Evolutionary conservation across 225 moss, liverwort and hornwort species (phyloP).

Genomic region (Pseudoscleropodium purum): DNA sequence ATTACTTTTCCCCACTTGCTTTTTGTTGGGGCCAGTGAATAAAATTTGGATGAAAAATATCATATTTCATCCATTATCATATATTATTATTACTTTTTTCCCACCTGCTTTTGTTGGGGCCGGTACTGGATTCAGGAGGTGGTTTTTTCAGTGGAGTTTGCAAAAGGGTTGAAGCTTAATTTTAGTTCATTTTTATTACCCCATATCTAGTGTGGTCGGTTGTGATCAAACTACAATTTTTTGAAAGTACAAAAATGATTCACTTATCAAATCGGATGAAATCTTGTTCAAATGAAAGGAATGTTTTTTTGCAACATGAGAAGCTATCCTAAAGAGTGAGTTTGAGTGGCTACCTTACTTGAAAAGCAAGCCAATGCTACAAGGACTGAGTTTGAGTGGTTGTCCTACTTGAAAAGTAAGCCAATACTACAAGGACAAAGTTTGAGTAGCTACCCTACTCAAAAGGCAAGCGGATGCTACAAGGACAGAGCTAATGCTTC

Average conservation of each 20-base stretch:
- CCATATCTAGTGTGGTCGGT: not conserved
- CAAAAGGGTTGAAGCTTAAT: not conserved
- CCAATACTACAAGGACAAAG: not conserved
- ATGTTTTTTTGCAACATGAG: not conserved
- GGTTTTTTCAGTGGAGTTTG: not conserved
- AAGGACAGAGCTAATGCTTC: accelerated
- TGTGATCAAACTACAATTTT: not conserved
- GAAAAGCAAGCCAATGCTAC: not conserved
- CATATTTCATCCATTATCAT: not conserved
- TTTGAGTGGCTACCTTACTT: not conserved
- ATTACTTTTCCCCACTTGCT: not conserved
- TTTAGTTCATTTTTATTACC: not conserved
- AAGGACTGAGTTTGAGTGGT: not conserved
- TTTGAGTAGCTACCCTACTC: not conserved
- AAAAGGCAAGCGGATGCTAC: not conserved
- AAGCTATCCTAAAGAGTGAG: not conserved
- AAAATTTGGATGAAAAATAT: not conserved
- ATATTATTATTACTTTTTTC: not conserved
- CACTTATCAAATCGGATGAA: not conserved
- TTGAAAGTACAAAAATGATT: not conserved
- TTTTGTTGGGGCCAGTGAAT: not conserved
- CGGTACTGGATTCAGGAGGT: not conserved
- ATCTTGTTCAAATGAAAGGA: not conserved
- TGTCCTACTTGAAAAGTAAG: not conserved
- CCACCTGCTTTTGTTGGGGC: not conserved